Evolutionary conservation across 352 stramenopile genomes (phyloP), one percentile per base, ranked within the genome.

Genomic region (Phytophthora uliginosa): DNA sequence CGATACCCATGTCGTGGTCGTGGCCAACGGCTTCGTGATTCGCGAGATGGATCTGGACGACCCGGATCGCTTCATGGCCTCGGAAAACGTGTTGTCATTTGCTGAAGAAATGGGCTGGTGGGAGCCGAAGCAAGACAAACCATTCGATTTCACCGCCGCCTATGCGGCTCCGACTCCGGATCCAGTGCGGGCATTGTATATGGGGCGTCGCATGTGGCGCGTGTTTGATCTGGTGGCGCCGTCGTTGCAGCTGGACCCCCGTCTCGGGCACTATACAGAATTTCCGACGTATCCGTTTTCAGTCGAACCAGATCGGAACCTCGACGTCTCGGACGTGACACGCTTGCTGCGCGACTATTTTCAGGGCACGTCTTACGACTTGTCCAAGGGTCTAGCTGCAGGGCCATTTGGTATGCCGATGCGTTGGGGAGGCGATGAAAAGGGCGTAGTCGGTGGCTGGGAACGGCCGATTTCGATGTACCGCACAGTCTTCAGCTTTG

Each of bases 11-110:
- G 82, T 99, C 40, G 85, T 93, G 5, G 89, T 95, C 7, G 79
- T 99, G 34, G 94, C 95, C 5, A 99, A 99, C 73, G 90, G 91
- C 51, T 99, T 99, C 67, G 82, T 96, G 56, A 99, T 99, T 71
- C 89, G 95, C 45, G 78, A 97, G 31, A 89, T 99, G 53, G 69
- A 96, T 75, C 71, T 93, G n/a, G 63, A 76, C 42, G 76, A 98
- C 70, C 74, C 78, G 5, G 87, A 97, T 51, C 80, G 77, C 55
- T 98, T 97, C 74, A 58, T 99, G 60, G 95, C 94, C 64, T 98
- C 92, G 17, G 58, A 78, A 5, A 98, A 97, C 69, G 81, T 98
- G 18, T 78, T 91, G n/a, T 83, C 82, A 28, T 95, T 98, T 45
- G 94, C 95, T 10, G 51, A 87, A 65, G 80, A 94, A 6, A 96